Evolutionary conservation across 202 grass and related monocot genomes (phyloP).

Genomic region (Brachypodium distachyon): DNA sequence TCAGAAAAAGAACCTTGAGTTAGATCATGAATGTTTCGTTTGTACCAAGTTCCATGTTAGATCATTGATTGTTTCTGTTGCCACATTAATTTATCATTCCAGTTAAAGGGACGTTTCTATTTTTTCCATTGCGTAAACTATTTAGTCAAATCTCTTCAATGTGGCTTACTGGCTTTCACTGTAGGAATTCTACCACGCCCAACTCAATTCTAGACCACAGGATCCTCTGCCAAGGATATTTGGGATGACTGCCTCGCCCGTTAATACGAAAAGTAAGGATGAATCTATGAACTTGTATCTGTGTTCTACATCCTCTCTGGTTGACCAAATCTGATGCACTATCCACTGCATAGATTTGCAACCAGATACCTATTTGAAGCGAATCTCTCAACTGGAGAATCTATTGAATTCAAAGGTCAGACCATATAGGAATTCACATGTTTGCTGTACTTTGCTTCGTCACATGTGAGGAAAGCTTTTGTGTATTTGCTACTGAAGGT

Average conservation of each 20-base stretch:
- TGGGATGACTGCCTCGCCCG: slow-evolving; percentile 73
- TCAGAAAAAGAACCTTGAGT: no score
- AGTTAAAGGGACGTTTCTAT: background rate
- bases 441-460: background rate
- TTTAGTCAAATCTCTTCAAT: slow-evolving; percentile 9
- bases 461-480: background rate
- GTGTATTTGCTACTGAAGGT: slow-evolving; percentile 52
- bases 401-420: slow-evolving; percentile 80
- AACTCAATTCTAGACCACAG: slow-evolving; percentile 24
- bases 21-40: no score
- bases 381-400: slow-evolving; percentile 50
- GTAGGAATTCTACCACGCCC: slow-evolving; percentile 76
- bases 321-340: background rate
- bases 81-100: background rate
- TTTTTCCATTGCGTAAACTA: background rate
- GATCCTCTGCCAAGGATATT: slow-evolving; percentile 65
- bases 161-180: slow-evolving; percentile 20
- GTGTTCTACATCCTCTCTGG: background rate
- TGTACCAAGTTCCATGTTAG: background rate
- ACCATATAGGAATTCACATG: background rate
- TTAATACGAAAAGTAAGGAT: slow-evolving; percentile 50
- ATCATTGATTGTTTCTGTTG: background rate
- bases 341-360: slow-evolving; percentile 20
- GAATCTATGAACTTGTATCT: background rate
- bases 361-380: background rate